A percentile compares a stretch with the other conserved stretches of the same genome.
Evolutionary conservation across 805 yeast genomes (phyloP).

Genomic region (Candida stauntonica): DNA sequence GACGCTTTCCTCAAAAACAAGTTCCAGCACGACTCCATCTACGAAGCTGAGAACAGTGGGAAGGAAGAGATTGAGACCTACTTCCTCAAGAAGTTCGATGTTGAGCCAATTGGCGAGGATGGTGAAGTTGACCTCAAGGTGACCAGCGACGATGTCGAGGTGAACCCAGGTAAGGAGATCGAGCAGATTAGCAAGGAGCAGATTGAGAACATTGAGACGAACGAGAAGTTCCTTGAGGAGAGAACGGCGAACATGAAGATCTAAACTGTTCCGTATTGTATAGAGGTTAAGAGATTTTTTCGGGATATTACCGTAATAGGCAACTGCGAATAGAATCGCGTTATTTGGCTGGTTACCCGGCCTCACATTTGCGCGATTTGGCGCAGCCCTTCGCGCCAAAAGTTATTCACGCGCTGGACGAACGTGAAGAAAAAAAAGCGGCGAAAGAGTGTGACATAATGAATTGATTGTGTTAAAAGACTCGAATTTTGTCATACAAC

Average conservation of each 20-base stretch:
- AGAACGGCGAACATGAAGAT: conserved; percentile 21
- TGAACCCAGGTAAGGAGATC: conserved; percentile 48
- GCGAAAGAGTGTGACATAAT: no score
- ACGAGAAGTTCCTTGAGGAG: conserved; percentile 28
- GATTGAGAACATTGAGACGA: conserved; percentile 35
- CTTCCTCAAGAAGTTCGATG: conserved; percentile 67
- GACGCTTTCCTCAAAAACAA: conserved; percentile 78
- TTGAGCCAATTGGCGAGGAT: conserved; percentile 55
- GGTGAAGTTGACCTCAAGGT: conserved; percentile 32
- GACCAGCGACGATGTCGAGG: conserved; percentile 31
- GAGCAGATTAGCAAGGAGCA: conserved; percentile 45
- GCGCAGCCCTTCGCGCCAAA: no score
- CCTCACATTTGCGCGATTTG: no score
- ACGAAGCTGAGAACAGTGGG: conserved; percentile 80
- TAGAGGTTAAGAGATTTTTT: background rate
- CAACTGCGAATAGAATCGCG: no score
- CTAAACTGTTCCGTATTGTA: background rate
- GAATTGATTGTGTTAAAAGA: no score
- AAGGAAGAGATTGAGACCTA: conserved; percentile 75
- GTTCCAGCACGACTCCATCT: conserved; percentile 78
- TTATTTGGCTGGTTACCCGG: no score
- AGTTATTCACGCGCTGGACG: background rate
- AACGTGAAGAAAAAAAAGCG: background rate
- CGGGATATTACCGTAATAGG: background rate
- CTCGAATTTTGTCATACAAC: no score